Evolutionary conservation across 202 grass and related monocot species (phyloP), one percentile per base, ranked within the genome.

Genomic region (Cymbopogon flexuosus): DNA sequence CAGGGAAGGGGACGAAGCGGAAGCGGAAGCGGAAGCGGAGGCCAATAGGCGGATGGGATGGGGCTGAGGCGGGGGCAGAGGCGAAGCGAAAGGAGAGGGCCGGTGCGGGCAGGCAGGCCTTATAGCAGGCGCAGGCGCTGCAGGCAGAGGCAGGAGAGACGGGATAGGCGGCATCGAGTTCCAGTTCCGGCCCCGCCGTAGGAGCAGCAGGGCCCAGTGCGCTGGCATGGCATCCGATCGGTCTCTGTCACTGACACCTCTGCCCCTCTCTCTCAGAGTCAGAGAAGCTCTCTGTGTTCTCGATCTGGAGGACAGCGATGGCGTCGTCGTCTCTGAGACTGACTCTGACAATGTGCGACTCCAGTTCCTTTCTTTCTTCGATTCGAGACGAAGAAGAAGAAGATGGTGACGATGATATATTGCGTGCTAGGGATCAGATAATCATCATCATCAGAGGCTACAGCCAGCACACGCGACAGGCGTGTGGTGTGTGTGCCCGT

Each of bases 21-120:
- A 57, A 16, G 21, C 3, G 3, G 34, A 35, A 6, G 35, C 35
- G 35, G 35, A 5, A 36, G 41, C 31, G 31, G 27, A 79, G 11
- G 54, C 47, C 45, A 75, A 79, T 68, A 72, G 57, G 78, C 29
- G 10, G 35, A 46, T 4, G 61, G 7, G 64, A 36, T 8, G 78
- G 22, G 47, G 82, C 61, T 14, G 43, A 57, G 42, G 57, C 18
- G 7, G 16, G 51, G 7, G 52, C 18, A 2, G 16, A 18, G 7
- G 52, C 6, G n/a, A 8, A 4, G 23, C 13, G 27, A 63, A 52
- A 8, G 12, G 19, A 5, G 33, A 24, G 33, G 19, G 4, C 24
- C 70, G 70, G 70, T 34, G 70, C 45, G 70, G 45, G 3, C 15
- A 34, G 27, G 70, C 70, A 11, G 69, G 45, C 69, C 69, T 72